Percentiles rank a stretch among this genome's conserved stretches.
Evolutionary conservation across 1,139 yeast genomes (phyloP).

Genomic region (Yamadazyma kanchanaburiensis): DNA sequence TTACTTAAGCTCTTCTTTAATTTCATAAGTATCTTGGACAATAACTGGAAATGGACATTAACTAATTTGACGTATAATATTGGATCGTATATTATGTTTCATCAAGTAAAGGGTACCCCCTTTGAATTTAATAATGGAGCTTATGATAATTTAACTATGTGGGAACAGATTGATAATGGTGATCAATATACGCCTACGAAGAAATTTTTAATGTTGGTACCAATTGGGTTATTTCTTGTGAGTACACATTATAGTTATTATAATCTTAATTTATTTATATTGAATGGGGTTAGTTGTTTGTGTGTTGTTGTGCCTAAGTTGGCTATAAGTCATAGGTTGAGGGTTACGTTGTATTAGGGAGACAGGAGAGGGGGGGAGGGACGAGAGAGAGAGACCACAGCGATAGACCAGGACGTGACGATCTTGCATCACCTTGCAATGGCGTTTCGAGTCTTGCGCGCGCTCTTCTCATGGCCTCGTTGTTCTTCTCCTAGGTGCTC

Average conservation of each 20-base stretch:
- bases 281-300: constrained; percentile 77
- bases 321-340: constrained; percentile 74
- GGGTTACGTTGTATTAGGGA: constrained; percentile 49
- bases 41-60: constrained; percentile 90
- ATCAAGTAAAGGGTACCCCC: constrained; percentile 94
- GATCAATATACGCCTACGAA: constrained; percentile 96
- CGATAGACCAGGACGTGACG: neutral
- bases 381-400: too few relatives aligned
- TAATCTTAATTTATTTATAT: constrained; percentile 71
- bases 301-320: constrained; percentile 86
- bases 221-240: constrained; percentile 78
- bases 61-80: constrained; percentile 87
- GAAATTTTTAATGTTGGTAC: constrained; percentile 87
- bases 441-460: too few relatives aligned
- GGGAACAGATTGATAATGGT: constrained; percentile 98
- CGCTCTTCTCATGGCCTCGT: neutral
- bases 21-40: constrained; percentile 64
- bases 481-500: neutral
- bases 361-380: too few relatives aligned
- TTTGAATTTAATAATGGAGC: constrained; percentile 97
- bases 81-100: constrained; percentile 95
- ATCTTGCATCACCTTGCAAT: too few relatives aligned
- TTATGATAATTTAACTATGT: constrained; percentile 92
- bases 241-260: constrained; percentile 91
- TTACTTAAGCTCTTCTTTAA: constrained; percentile 74